Conservation (phyloP, 1,284 basidiomycete genomes). For the Chalciporus piperatoides region DNA sequence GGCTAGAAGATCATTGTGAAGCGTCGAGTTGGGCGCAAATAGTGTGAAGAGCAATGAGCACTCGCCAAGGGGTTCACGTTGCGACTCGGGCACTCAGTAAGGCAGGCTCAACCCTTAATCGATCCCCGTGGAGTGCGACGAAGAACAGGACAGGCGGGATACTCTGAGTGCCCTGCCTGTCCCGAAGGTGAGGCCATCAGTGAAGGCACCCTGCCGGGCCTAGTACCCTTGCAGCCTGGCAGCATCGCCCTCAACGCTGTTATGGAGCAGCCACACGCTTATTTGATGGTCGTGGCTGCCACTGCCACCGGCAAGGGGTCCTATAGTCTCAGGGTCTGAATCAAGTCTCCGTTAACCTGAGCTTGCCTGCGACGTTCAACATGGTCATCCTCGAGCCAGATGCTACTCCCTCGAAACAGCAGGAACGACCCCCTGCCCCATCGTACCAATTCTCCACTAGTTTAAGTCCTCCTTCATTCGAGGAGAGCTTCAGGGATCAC, state of each 20-base stretch:
- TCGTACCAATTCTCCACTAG: neutral
- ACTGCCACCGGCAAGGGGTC: no score
- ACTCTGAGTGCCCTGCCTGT: constrained; percentile 11
- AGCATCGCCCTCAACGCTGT: constrained; percentile 11
- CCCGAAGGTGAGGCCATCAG: constrained; percentile 3
- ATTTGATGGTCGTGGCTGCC: no score
- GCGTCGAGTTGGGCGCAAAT: constrained; percentile 17
- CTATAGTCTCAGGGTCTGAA: no score
- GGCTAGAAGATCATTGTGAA: constrained; percentile 24
- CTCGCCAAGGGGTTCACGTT: constrained; percentile 13
- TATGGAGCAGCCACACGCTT: constrained; percentile 1
- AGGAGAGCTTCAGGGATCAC: constrained; percentile 26
- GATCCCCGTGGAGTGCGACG: constrained; percentile 8
- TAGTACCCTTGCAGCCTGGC: constrained; percentile 1
- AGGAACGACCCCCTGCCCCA: neutral
- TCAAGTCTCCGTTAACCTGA: no score
- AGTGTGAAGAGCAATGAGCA: constrained; percentile 20
- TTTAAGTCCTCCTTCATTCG: constrained; percentile 33
- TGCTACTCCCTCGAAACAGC: constrained; percentile 10
- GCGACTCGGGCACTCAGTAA: constrained; percentile 13
- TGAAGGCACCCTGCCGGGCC: constrained; percentile 1
- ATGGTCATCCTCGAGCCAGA: constrained; percentile 9
- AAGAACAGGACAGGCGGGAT: constrained; percentile 11
- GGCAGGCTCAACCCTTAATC: constrained; percentile 18
- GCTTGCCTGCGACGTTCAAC: no score